Base-by-base conservation (phyloP, 2,329 filamentous ascomycete genomes). In the Hypomyces perniciosus region DNA sequence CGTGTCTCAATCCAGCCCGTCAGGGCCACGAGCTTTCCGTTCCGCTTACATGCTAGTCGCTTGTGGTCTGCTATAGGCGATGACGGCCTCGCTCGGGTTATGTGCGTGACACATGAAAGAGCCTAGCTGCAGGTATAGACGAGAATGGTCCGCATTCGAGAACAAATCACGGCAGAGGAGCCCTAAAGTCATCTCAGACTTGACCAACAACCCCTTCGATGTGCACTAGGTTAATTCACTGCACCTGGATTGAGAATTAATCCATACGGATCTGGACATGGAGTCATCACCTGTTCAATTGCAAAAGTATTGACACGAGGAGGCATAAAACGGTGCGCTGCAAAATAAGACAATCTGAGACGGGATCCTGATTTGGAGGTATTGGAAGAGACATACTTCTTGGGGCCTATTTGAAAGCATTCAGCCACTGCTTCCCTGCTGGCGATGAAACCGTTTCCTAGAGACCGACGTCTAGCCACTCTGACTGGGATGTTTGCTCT, bases 101-200 rank as follows among this genome's bases (percentile, higher is more conserved):
- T 43, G 5, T 45, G 43, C 34, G 43, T 45, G 13, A 45, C 43
- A 29, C 26, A 8, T 45, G 7, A 45, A 53, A 46, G 37, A 53
- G 51, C 51, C 51, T 53, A 39, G 41, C 51, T 53, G 51, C 51
- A 53, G 51, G 51, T 42, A 38, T 53, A 53, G 33, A 44, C 51
- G 51, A 53, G 43, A 37, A 44, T 48, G 41, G 47, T 8, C 12
- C 13, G 38, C 49, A 48, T 42, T 30, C 49, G 44, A 28, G 26
- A 51, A 31, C 49, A 51, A 41, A 28, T 42, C 38, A 10, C 29
- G 35, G 42, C 28, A 29, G 41, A 26, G 46, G 34, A 27, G 13
- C 20, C 31, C 13, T 20, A 20, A 20, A 2, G 20, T 20, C 20
- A 20, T 20, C 20, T 20, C 20, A 20, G 20, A 20, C 20, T 20